phyloP scores from a whole-genome alignment of 1,284 basidiomycete genomes.

The Schizopora paradoxa region DNA sequence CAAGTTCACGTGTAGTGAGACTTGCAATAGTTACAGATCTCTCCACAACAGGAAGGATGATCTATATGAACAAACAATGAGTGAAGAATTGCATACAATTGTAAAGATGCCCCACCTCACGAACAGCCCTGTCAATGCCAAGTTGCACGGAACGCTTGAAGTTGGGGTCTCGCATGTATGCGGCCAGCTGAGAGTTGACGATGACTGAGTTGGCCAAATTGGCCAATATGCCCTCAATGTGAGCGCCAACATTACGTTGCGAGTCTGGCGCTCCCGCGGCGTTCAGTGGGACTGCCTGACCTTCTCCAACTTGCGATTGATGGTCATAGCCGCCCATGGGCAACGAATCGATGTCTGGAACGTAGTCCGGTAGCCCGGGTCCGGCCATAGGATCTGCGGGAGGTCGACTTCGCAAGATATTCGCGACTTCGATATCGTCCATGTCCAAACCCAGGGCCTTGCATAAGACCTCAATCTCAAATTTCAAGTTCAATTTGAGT shows the following conservation, averaged over 20 bases:
- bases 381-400: conserved; percentile 46
- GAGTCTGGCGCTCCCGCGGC: conserved; percentile 50
- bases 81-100: conserved; percentile 7
- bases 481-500: conserved; percentile 95
- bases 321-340: conserved; percentile 65
- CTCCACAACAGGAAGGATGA: conserved; percentile 96
- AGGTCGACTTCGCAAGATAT: conserved; percentile 71
- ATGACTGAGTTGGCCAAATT: conserved; percentile 70
- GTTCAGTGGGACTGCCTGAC: conserved; percentile 55
- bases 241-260: conserved; percentile 58
- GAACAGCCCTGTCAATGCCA: conserved; percentile 91
- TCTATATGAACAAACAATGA: conserved; percentile 38
- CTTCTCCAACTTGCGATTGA: conserved; percentile 41
- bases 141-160: conserved; percentile 92
- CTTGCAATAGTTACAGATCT: conserved; percentile 99
- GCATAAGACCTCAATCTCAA: conserved; percentile 98
- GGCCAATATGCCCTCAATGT: conserved; percentile 77
- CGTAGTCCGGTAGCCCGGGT: conserved; percentile 64
- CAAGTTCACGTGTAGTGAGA: conserved; percentile 94
- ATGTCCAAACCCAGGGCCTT: conserved; percentile 88
- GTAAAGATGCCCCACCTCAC: conserved; percentile 59
- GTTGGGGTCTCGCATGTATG: conserved; percentile 71
- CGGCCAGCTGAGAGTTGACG: conserved; percentile 70
- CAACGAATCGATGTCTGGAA: conserved; percentile 62
- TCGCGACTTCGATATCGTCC: conserved; percentile 81